Conservation (phyloP, 768 basidiomycete species). For the Suillus weaverae region DNA sequence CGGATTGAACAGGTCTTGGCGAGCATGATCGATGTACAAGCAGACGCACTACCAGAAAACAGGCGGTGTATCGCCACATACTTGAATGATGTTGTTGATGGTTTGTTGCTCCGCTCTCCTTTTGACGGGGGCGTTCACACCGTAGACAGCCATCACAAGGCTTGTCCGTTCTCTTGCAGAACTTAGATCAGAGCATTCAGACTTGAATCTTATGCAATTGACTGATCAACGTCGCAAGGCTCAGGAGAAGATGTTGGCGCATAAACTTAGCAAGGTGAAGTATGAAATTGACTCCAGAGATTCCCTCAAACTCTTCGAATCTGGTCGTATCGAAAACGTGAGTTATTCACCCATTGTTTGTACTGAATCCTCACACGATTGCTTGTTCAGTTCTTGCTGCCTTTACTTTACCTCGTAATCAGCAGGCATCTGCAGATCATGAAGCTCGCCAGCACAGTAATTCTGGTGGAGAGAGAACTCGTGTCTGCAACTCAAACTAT, state of each 20-base stretch:
- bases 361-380: neutral
- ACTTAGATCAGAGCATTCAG: slow-evolving; percentile 25
- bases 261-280: slow-evolving; percentile 26
- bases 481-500: neutral
- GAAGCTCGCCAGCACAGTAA: slow-evolving; percentile 23
- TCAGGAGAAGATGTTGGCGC: slow-evolving; percentile 28
- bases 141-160: neutral
- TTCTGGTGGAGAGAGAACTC: slow-evolving; percentile 30
- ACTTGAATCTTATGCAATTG: slow-evolving; percentile 15
- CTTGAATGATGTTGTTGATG: slow-evolving; percentile 11
- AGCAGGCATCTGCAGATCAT: slow-evolving; percentile 35
- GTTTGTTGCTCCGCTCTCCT: neutral
- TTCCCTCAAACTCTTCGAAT: slow-evolving; percentile 30
- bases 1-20: slow-evolving; percentile 18
- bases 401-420: slow-evolving; percentile 35
- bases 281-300: slow-evolving; percentile 34
- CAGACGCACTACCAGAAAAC: slow-evolving; percentile 19
- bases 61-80: slow-evolving; percentile 26
- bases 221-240: neutral
- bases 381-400: slow-evolving; percentile 32
- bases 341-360: slow-evolving; percentile 3
- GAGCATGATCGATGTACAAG: slow-evolving; percentile 21
- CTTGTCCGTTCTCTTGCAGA: neutral
- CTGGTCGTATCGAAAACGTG: slow-evolving; percentile 37
- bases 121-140: neutral